Evolutionary conservation across 2,329 filamentous ascomycete species (phyloP).

Genomic region (Aspergillus neotritici): DNA sequence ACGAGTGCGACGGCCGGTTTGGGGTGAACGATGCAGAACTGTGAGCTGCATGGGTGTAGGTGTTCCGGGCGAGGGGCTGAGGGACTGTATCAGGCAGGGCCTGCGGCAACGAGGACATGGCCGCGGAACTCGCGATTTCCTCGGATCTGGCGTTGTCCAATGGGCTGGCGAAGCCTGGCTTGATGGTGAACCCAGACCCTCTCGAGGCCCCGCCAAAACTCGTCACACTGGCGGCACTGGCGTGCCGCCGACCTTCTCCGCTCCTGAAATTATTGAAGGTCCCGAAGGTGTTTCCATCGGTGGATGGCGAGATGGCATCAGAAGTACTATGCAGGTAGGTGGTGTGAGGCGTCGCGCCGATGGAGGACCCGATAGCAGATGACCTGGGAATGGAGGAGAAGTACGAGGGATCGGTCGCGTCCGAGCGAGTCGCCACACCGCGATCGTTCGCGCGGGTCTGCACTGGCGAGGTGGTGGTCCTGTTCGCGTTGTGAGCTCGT

Average conservation of each 20-base stretch:
- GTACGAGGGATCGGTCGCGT: conserved; percentile 43
- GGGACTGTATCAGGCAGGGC: conserved; percentile 25
- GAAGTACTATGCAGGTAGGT: conserved; percentile 29
- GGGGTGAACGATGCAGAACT: conserved; percentile 30
- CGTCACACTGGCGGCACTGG: conserved; percentile 27
- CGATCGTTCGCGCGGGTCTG: conserved; percentile 48
- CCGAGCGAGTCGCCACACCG: conserved; percentile 33
- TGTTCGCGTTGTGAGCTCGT: conserved; percentile 41
- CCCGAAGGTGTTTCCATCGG: conserved; percentile 28
- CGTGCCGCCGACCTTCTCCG: conserved; percentile 30
- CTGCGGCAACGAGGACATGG: conserved; percentile 26
- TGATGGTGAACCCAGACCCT: conserved; percentile 26
- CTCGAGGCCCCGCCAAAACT: conserved; percentile 29
- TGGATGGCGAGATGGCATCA: conserved; percentile 31
- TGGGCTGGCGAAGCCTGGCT: conserved; percentile 24
- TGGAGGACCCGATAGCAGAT: conserved; percentile 37
- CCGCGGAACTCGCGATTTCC: conserved; percentile 23
- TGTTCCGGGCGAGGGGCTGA: conserved; percentile 19
- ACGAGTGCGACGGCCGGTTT: conserved; percentile 32
- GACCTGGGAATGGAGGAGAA: conserved; percentile 43
- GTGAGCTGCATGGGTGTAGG: conserved; percentile 31
- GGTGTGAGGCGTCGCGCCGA: conserved; percentile 23
- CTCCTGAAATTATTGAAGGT: conserved; percentile 28
- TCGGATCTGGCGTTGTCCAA: conserved; percentile 28
- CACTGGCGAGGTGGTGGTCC: conserved; percentile 55